Evolutionary conservation across 139 green algal genomes (phyloP), one percentile per base, ranked within the genome.

Genomic region (Micromonas commoda): DNA sequence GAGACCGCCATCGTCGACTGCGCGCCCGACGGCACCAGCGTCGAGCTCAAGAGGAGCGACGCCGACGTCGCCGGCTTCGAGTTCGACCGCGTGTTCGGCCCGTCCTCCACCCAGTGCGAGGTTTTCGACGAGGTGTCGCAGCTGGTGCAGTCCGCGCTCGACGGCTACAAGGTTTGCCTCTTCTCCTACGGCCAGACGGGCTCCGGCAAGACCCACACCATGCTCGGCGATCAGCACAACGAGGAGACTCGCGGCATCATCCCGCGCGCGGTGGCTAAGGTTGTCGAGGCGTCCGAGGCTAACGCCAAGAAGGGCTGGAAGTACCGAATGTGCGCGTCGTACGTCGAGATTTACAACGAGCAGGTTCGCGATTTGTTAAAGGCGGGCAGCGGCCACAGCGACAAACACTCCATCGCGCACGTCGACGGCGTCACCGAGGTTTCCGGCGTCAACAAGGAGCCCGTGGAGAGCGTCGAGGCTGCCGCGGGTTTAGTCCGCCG

Each of bases 141-240:
- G 82, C 88, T 99, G 37, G 92, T 99, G 63, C 95, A 98, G 82
- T 89, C 72, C 23, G 94, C 95, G 0, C 85, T 99, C 32, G 95
- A 99, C 80, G 95, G 95, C 75, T 98, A 94, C 87, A 85, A 81
- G 38, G 94, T 98, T n/a, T 98, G 94, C 89, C 86, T 98, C 26
- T 98, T 98, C 82, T 91, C 83, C 51, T 98, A 98, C 82, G 94
- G 94, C 33, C 94, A 98, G 88, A 98, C 94, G 9, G 94, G 94
- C 2, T 91, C 91, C 0, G 94, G 94, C 57, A 98, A 98, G 87
- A 98, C 94, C 3, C 89, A 96, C 91, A 98, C 94, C 2, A 98
- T 98, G 94, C 90, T 92, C 24, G 83, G 83, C n/a, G 73, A 73
- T n/a, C 19, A 32, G 19, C 20, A 39, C 4, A 38, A 73, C 24